Evolutionary conservation across 305 asterid genomes (phyloP).

Genomic region (Fraxinus sp.): DNA sequence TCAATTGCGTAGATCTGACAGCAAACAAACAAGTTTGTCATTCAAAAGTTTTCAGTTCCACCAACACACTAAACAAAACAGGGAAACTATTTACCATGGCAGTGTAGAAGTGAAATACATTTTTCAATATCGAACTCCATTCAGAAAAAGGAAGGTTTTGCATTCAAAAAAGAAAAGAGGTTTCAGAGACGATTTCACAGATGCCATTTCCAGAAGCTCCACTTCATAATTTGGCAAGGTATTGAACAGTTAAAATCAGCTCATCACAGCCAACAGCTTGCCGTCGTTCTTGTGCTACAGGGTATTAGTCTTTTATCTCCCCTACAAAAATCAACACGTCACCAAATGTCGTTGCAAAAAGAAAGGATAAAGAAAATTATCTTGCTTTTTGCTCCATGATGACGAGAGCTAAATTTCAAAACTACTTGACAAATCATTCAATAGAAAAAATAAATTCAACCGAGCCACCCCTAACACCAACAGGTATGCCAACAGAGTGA

Average conservation of each 20-base stretch:
- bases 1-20: not conserved
- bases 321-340: slow-evolving; percentile 15
- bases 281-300: slow-evolving; percentile 3
- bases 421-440: not conserved
- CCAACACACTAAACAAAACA: not conserved
- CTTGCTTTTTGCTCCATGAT: not conserved
- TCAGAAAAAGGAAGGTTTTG: not conserved
- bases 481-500: not conserved
- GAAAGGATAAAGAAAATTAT: not conserved
- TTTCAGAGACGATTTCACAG: not conserved
- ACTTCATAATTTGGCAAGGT: not conserved
- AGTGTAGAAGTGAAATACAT: not conserved
- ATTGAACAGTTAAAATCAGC: not conserved
- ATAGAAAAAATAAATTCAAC: not conserved
- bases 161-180: not conserved
- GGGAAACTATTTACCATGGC: not conserved
- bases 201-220: not conserved
- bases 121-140: not conserved
- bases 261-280: not conserved
- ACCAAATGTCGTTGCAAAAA: not conserved
- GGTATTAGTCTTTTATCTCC: not conserved
- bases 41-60: not conserved
- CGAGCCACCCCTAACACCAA: not conserved
- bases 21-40: not conserved
- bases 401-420: not conserved